Conservation (phyloP, 2,329 filamentous ascomycete species). For the Phialophora chinensis region DNA sequence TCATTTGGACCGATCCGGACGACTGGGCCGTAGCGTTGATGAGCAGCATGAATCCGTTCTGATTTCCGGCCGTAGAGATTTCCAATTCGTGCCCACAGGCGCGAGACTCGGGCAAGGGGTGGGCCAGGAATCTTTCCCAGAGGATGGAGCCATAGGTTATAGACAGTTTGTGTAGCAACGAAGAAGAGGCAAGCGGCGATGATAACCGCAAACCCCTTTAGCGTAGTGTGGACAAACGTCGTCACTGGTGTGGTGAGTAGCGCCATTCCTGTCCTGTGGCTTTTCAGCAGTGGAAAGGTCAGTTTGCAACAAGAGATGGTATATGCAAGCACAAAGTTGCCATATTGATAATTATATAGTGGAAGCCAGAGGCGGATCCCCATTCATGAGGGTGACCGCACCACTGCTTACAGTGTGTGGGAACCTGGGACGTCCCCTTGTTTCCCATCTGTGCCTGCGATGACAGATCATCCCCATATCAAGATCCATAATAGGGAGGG, state of each 20-base stretch:
- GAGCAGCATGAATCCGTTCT: slow-evolving; percentile 23
- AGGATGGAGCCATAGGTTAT: slow-evolving; percentile 31
- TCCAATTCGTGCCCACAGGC: slow-evolving; percentile 20
- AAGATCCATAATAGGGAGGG: too few species aligned
- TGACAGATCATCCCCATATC: too few species aligned
- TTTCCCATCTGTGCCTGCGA: too few species aligned
- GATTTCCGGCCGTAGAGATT: slow-evolving; percentile 23
- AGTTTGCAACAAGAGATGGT: too few species aligned
- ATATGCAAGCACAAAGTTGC: too few species aligned
- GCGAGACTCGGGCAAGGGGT: slow-evolving; percentile 24
- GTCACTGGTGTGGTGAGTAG: neutral
- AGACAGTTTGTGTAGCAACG: neutral
- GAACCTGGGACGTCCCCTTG: too few species aligned
- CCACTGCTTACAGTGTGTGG: too few species aligned
- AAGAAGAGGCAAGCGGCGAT: neutral
- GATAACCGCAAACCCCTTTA: neutral
- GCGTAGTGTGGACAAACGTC: neutral
- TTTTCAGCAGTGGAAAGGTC: too few species aligned
- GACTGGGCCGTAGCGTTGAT: slow-evolving; percentile 42
- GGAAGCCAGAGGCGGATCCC: too few species aligned
- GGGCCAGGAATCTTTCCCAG: slow-evolving; percentile 27
- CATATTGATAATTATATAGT: too few species aligned
- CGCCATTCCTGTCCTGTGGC: neutral
- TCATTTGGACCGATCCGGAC: slow-evolving; percentile 32
- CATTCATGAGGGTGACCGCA: too few species aligned